Evolutionary conservation across 345 rosid species (phyloP).

Genomic region (Aegle marmelos): DNA sequence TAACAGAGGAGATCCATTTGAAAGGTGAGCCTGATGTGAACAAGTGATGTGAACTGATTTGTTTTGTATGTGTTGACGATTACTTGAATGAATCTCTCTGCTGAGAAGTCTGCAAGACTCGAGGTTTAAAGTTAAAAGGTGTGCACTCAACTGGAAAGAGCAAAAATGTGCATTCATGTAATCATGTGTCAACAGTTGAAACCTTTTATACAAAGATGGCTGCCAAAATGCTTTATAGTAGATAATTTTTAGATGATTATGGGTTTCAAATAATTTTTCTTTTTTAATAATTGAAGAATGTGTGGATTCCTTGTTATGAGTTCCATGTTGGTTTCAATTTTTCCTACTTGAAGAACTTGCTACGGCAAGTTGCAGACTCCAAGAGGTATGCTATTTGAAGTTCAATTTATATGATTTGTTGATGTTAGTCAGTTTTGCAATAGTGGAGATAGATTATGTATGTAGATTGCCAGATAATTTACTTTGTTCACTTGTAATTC

Average conservation of each 20-base stretch:
- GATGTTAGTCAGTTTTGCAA: neutral
- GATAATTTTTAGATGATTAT: neutral
- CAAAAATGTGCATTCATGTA: neutral
- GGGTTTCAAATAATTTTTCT: constrained; percentile 6
- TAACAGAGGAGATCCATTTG: constrained; percentile 52
- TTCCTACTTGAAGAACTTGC: neutral
- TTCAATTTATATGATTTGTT: neutral
- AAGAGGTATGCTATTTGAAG: neutral
- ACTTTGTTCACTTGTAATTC: neutral
- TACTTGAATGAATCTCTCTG: constrained; percentile 7
- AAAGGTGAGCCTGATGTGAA: constrained; percentile 35
- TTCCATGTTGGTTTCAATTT: neutral
- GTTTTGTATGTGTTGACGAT: constrained; percentile 8
- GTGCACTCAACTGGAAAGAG: constrained; percentile 13
- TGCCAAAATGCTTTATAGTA: constrained; percentile 1
- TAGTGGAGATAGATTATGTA: neutral
- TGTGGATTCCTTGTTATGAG: neutral
- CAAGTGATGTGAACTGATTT: neutral
- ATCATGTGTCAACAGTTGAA: constrained; percentile 1
- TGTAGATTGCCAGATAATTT: neutral
- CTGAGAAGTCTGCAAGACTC: constrained; percentile 7
- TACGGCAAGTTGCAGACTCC: neutral
- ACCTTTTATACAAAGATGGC: constrained; percentile 5
- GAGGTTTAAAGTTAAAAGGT: constrained; percentile 1
- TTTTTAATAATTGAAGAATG: neutral